These are phyloP conservation scores for Leptodermis oblonga DNA, from an alignment of 257 asterid species.

Conservation along the genomic window DNA sequence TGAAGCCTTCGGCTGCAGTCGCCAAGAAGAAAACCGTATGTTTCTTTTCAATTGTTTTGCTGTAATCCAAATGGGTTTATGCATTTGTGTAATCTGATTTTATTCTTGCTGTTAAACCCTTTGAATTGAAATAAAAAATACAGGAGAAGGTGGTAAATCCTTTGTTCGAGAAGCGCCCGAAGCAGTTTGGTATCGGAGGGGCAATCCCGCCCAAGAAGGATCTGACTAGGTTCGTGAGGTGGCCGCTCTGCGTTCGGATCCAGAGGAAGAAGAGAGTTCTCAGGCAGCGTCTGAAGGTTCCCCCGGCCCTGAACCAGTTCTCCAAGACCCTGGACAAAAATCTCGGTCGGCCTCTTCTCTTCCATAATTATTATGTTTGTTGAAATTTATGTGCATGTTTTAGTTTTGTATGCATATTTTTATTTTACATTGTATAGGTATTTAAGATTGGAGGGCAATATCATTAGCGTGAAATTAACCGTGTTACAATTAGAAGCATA, in stretches of 20 bases:
- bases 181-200: slow-evolving; percentile 44
- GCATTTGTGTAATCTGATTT: neutral
- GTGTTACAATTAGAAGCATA: no score
- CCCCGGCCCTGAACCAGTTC: slow-evolving; percentile 46
- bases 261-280: slow-evolving; percentile 44
- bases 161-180: slow-evolving; percentile 37
- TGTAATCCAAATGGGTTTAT: neutral
- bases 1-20: slow-evolving; percentile 15
- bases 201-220: slow-evolving; percentile 43
- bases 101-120: no score
- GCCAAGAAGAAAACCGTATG: slow-evolving; percentile 24
- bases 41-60: neutral
- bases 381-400: no score
- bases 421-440: no score
- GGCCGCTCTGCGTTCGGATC: slow-evolving; percentile 33
- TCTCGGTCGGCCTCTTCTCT: slow-evolving; percentile 25
- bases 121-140: neutral
- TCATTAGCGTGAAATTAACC: no score
- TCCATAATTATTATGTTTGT: no score
- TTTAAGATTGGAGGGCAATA: no score
- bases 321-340: slow-evolving; percentile 44
- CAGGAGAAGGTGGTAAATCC: slow-evolving; percentile 41
- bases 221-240: slow-evolving; percentile 31
- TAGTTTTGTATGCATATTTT: no score
- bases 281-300: slow-evolving; percentile 44